phyloP scores from a whole-genome alignment of 2,329 filamentous ascomycete genomes.

The Biscogniauxia mediterranea region DNA sequence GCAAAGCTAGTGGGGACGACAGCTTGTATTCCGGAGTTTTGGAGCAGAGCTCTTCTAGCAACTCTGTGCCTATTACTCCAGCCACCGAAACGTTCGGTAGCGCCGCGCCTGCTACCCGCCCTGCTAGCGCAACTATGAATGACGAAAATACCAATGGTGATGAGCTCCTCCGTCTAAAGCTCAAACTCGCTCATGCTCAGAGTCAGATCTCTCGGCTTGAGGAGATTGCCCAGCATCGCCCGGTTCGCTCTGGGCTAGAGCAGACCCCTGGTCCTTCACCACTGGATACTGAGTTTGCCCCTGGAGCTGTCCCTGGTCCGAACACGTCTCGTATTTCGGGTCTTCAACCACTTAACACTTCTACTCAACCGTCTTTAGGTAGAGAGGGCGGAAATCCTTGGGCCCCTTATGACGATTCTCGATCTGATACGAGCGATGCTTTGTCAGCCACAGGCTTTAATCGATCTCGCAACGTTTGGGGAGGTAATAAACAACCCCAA shows the following conservation, averaged over 20 bases:
- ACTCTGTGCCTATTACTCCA: conserved; percentile 62
- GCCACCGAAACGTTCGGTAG: conserved; percentile 53
- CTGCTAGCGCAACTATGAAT: conserved; percentile 50
- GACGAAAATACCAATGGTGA: conserved; percentile 44
- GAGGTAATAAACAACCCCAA: conserved; percentile 41
- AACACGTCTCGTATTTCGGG: conserved; percentile 30
- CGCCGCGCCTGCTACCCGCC: conserved; percentile 49
- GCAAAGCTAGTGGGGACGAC: conserved; percentile 43
- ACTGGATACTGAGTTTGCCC: conserved; percentile 25
- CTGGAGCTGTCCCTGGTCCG: conserved; percentile 28
- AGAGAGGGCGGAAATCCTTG: conserved; percentile 48
- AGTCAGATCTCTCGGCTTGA: conserved; percentile 70
- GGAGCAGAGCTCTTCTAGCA: conserved; percentile 53
- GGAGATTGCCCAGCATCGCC: conserved; percentile 64
- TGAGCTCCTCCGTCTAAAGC: conserved; percentile 66
- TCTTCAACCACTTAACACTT: conserved; percentile 23
- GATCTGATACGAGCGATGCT: conserved; percentile 56
- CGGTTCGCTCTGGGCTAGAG: conserved; percentile 57
- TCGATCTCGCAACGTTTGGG: conserved; percentile 57
- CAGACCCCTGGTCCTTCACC: conserved; percentile 36
- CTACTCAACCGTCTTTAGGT: conserved; percentile 37
- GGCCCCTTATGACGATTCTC: conserved; percentile 52
- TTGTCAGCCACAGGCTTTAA: conserved; percentile 51
- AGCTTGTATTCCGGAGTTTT: conserved; percentile 34
- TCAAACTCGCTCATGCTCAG: conserved; percentile 69